Evolutionary conservation across 2,329 filamentous ascomycete genomes (phyloP), one percentile per base, ranked within the genome.

Genomic region (Paraphoma sp.): DNA sequence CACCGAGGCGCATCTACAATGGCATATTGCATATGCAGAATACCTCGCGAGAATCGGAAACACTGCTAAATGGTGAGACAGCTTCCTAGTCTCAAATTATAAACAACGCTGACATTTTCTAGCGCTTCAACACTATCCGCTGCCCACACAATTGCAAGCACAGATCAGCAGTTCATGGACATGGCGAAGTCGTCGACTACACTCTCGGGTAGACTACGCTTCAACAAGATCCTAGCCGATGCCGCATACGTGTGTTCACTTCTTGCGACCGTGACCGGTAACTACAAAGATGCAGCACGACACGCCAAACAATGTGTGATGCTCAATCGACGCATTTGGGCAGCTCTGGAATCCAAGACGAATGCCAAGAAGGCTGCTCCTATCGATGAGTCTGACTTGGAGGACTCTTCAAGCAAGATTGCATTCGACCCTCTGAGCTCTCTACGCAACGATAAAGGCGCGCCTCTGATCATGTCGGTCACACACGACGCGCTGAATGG

Each of bases 1-100:
- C 3, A 74, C 77, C 9, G 75, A 83, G 48, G 78, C 82, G 12
- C 76, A 73, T 29, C 64, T 89, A 12, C 80, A 81, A 33, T 89
- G 89, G 72, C 85, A 93, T 62, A 78, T 97, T 6, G 86, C 87
- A 0, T 87, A 88, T 58, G 88, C 90, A 0, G 91, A 96, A 72
- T 92, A 93, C 72, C 81, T 89, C 29, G 79, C 93, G 16, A 84
- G 85, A 1, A 84, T 88, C 11, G 89, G 89, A 9, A 86, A 87
- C 48, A 78, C 85, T 14, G 83, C 87, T 9, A 87, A 89, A 75
- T 89, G 81, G 76, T 78, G 70, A 64, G 64, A 29, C 23, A 12
- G 7, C 9, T 9, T 53, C 4, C 0, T 8, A 29, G 8, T 17
- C 8, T 1, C 31, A n/a, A 31, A 4, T 14, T 33, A n/a, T 4